Base-by-base conservation (phyloP, 257 asterid genomes). In the Jasminum sambac region DNA sequence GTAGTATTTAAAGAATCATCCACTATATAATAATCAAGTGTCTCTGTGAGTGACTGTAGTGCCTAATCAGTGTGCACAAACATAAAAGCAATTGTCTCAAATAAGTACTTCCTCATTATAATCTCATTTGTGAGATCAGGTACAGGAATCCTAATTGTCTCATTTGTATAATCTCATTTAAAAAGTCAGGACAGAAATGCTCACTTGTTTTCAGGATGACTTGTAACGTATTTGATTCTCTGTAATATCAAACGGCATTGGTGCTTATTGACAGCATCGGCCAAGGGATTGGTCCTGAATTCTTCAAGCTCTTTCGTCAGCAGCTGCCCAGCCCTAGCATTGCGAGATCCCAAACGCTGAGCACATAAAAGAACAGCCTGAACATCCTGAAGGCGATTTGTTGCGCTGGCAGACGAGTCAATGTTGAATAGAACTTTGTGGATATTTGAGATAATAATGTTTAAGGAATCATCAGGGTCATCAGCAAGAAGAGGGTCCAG, bases 201-300 rank as follows among this genome's bases (percentile, higher is more conserved):
- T 87, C 78, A 89, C 97, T 78, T 89, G 83, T 81, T 84, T 69
- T 88, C 95, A 13, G 96, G 81, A 75, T 89, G 96, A 74, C 81
- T 79, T 63, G 87, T 69, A 34, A 79, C 91, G 71, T 89, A 91
- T 84, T 84, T 91, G 63, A 91, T 83, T 71, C 97, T 81, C 84
- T 89, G 96, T 78, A 91, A 68, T 76, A 91, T 84, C 62, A 91
- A 75, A 60, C 97, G 93, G 76, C 90, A 84, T 68, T 91, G 95
- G 72, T 91, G 96, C 87, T 91, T 91, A 70, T 84, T 89, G 72
- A 91, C 97, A n/a, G 97, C 87, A 80, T 91, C 97, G 52, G 97
- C 96, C 74, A 89, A 69, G 8, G 88, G 75, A 55, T 82, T 81
- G 82, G 68, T 80, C 81, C 85, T 84, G 62, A 91, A 91, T 77